Evolutionary conservation across 345 rosid genomes (phyloP), one percentile per base, ranked within the genome.

Genomic region (Noccaea bulbosa): DNA sequence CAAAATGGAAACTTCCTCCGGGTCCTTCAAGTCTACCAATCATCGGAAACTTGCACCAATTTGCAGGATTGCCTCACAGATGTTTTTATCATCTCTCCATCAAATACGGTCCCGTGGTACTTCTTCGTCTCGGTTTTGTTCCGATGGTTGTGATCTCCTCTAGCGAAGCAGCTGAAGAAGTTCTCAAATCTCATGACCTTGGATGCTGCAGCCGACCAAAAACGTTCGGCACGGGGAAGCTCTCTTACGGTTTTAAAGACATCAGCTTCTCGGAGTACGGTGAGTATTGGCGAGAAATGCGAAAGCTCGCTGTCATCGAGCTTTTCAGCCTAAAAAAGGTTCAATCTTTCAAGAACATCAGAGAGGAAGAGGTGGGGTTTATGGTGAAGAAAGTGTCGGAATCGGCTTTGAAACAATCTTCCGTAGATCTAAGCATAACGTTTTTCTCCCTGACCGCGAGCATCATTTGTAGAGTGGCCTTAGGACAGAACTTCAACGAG

Each of bases 231-330:
- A 41, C 17, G 16, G 55, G 62, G 3, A 84, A 63, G 40, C 34
- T 86, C 9, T 73, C 88, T 8, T 86, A 84, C 51, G 63, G 73
- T 27, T 59, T 75, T 39, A 9, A 37, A 0, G 88, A 83, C 60
- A 1, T 86, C 43, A 83, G 40, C 34, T 84, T 77, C 30, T 33
- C 83, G 7, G 81, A 83, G 0, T 80, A 78, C 12, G 54, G 48
- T 11, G 73, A 30, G 3, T 78, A 76, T 34, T 79, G 84, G 84
- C 77, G 76, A 37, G 83, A 81, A 67, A 71, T 79, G 44, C 63
- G 82, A 10, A 82, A 79, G 64, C 22, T 78, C 8, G 75, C 79
- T 9, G 70, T 43, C 1, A 12, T 76, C 22, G 77, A 78, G 65
- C 81, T 83, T 46, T 84, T 84, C 39, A 80, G 50, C 51, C 20